Evolutionary conservation across 1,284 basidiomycete species (phyloP), one percentile per base, ranked within the genome.

Genomic region (Coniferiporia weirii): DNA sequence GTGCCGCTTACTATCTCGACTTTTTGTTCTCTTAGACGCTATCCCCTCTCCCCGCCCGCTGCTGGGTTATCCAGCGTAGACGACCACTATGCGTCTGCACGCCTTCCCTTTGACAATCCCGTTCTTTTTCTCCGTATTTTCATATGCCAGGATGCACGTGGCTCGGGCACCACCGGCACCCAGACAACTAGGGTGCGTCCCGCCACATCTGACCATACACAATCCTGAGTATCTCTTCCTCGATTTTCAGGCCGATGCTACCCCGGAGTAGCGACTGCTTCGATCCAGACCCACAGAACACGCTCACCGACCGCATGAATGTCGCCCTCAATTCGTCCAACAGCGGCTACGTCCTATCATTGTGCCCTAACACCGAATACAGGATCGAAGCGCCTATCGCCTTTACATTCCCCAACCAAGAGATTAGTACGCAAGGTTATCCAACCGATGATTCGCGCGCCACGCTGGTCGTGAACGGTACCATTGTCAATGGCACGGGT

Each of bases 381-480:
- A 63, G 77, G 60, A 79, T 92, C 59, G 76, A 80, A 48, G 79
- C 81, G 1, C 82, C 87, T 1, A 76, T 93, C 57, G 71, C 77
- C 17, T 91, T 91, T 66, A 76, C 82, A 1, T 79, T 81, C 6
- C 75, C 80, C 0, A 74, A 83, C 65, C 85, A 93, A 72, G 91
- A 93, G 71, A 91, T 93, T 50, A 88, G 82, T 64, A 93, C 91
- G 0, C 68, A 77, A 4, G 88, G 87, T 12, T 89, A 91, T 64
- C 91, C 91, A 0, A 82, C 77, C 0, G 82, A 74, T n/a, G 69
- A 72, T 43, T 71, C 71, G 2, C 74, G 84, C 50, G 84, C 84
- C 0, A 79, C 73, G 7, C 71, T 86, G 19, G 71, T 80, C 20
- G 79, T 93, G 4, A 72, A 71, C 64, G 91, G 90, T 1, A 71